Conservation (phyloP, 768 basidiomycete species). For the Mycena capillaripes region DNA sequence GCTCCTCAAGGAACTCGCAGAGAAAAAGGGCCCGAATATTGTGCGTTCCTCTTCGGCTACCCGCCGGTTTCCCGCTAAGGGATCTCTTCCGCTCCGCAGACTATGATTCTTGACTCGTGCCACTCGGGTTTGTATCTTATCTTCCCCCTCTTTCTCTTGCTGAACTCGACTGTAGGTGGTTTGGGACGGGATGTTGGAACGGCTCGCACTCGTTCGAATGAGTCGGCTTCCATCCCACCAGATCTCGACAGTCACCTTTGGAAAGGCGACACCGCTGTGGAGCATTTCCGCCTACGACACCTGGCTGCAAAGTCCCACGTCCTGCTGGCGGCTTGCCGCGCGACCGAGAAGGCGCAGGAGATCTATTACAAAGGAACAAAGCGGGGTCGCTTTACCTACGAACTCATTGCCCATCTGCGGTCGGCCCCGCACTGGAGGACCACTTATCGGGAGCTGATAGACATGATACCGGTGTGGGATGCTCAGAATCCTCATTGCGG, state of each 20-base stretch:
- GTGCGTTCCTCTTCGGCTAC: neutral
- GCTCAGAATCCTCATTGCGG: constrained; percentile 10
- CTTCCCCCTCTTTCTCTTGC: no score
- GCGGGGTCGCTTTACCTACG: neutral
- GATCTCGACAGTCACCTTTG: no score
- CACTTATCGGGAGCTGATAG: neutral
- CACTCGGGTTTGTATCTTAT: no score
- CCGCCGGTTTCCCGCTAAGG: neutral
- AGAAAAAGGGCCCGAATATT: constrained; percentile 5
- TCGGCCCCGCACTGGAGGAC: neutral
- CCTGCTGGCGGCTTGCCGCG: constrained; percentile 3
- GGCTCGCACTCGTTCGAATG: no score
- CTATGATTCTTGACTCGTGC: no score
- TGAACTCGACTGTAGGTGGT: no score
- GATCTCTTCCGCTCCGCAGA: no score
- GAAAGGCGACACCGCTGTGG: no score
- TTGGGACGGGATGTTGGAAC: no score
- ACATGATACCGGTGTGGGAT: neutral
- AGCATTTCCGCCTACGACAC: neutral
- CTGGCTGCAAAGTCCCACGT: neutral
- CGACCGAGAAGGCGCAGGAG: neutral
- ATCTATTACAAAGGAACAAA: neutral
- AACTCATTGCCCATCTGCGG: neutral
- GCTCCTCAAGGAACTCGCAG: neutral
- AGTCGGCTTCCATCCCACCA: no score